These are phyloP conservation scores for Entomortierella lignicola DNA, from an alignment of 192 early-diverging fungal species.

Conservation along the genomic window DNA sequence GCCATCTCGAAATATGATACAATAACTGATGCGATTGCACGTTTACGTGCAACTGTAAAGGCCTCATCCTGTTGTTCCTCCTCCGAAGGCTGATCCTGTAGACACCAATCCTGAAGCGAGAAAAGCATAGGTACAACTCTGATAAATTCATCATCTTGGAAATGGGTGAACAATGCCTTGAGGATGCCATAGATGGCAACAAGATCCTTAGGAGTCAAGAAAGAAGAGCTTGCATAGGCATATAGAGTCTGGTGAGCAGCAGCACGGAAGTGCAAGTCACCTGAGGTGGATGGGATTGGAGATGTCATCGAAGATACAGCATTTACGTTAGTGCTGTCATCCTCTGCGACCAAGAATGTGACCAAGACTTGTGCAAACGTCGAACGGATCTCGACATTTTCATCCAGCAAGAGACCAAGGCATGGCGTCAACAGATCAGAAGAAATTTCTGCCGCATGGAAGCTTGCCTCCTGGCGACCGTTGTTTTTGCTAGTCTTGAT, in stretches of 20 bases:
- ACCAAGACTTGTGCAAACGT: slow-evolving; percentile 53
- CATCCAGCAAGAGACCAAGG: slow-evolving; percentile 49
- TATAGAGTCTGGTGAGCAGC: slow-evolving; percentile 41
- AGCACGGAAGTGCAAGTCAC: slow-evolving; percentile 47
- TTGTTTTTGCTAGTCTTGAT: slow-evolving; percentile 54
- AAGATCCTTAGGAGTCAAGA: slow-evolving; percentile 30
- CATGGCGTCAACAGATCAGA: slow-evolving; percentile 54
- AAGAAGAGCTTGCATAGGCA: slow-evolving; percentile 32
- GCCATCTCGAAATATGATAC: slow-evolving; percentile 47
- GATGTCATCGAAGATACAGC: slow-evolving; percentile 19
- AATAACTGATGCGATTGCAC: slow-evolving; percentile 35
- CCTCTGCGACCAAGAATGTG: slow-evolving; percentile 55
- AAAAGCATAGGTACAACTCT: slow-evolving; percentile 44
- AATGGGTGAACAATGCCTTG: slow-evolving; percentile 35
- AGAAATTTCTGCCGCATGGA: slow-evolving; percentile 42
- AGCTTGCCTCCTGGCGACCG: slow-evolving; percentile 39
- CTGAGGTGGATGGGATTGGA: slow-evolving; percentile 31
- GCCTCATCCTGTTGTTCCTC: slow-evolving; percentile 12
- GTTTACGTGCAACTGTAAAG: slow-evolving; percentile 15
- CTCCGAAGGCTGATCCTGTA: background rate
- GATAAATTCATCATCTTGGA: slow-evolving; percentile 52
- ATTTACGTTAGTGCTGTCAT: slow-evolving; percentile 13
- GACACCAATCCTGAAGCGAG: slow-evolving; percentile 45
- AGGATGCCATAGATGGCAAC: slow-evolving; percentile 38
- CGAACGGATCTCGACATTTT: slow-evolving; percentile 46